These are phyloP conservation scores for Oryza meyeriana DNA, from an alignment of 176 grass and related monocot genomes.

Conservation along the genomic window DNA sequence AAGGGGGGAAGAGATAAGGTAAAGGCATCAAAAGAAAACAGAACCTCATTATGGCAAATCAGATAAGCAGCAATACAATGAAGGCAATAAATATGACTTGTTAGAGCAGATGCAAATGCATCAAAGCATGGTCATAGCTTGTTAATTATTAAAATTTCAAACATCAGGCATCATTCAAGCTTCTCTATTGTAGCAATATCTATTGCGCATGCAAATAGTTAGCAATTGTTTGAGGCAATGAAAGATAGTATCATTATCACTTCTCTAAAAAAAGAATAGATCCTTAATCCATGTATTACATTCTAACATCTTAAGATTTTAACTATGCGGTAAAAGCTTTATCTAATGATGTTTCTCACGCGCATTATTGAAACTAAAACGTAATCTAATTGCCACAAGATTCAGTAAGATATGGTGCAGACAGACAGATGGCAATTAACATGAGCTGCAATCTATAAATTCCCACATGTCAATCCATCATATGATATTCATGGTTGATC, in stretches of 20 bases:
- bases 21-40: no score
- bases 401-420: not conserved
- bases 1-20: no score
- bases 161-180: not conserved
- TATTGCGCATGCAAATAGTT: not conserved
- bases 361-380: not conserved
- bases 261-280: no score
- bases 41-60: not conserved
- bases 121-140: not conserved
- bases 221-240: not conserved
- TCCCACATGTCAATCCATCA: not conserved
- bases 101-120: not conserved
- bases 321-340: no score
- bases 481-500: not conserved
- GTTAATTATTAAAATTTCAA: not conserved
- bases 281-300: no score
- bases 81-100: not conserved
- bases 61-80: not conserved
- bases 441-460: not conserved
- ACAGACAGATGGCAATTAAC: slow-evolving; percentile 1
- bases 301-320: no score
- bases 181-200: not conserved
- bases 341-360: no score
- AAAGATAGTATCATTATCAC: no score
- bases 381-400: not conserved